These are phyloP conservation scores for Hypoxylon sp. DNA, from an alignment of 2,329 filamentous ascomycete species.

Conservation along the genomic window DNA sequence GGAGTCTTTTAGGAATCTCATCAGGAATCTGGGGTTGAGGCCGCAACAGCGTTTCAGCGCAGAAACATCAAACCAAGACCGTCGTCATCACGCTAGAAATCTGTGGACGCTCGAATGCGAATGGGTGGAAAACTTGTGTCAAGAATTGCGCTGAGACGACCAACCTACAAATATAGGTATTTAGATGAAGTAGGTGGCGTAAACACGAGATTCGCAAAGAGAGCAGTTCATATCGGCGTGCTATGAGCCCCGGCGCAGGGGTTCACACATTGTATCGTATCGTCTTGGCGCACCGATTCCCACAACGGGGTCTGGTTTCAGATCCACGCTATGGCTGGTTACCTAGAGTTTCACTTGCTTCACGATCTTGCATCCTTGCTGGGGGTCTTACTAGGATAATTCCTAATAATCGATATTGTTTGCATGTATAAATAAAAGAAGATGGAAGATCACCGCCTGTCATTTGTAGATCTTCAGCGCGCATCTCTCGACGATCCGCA, in stretches of 20 bases:
- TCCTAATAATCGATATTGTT: conserved; percentile 20
- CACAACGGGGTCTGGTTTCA: conserved; percentile 37
- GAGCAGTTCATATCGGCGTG: conserved; percentile 7
- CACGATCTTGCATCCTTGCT: conserved; percentile 34
- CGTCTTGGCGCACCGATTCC: conserved; percentile 35
- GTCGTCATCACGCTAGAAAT: conserved; percentile 11
- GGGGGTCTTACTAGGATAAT: conserved; percentile 16
- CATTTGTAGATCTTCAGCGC: conserved; percentile 46
- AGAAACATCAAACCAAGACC: conserved; percentile 37
- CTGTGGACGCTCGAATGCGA: not conserved
- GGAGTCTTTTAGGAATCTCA: conserved; percentile 9
- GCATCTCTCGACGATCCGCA: conserved; percentile 40
- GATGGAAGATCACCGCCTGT: conserved; percentile 45
- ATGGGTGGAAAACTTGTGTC: conserved; percentile 10
- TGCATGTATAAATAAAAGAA: conserved; percentile 45
- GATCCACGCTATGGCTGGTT: conserved; percentile 32
- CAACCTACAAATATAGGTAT: conserved; percentile 10
- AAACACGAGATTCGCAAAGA: conserved; percentile 18
- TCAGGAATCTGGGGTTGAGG: conserved; percentile 27
- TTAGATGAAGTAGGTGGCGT: conserved; percentile 9
- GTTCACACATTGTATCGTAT: conserved; percentile 27
- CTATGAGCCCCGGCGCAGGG: conserved; percentile 26
- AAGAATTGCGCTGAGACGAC: conserved; percentile 19
- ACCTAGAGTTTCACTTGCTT: conserved; percentile 42
- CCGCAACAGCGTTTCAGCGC: conserved; percentile 36